These are phyloP conservation scores for Fraxinus nigra DNA, from an alignment of 305 asterid species.

Conservation along the genomic window DNA sequence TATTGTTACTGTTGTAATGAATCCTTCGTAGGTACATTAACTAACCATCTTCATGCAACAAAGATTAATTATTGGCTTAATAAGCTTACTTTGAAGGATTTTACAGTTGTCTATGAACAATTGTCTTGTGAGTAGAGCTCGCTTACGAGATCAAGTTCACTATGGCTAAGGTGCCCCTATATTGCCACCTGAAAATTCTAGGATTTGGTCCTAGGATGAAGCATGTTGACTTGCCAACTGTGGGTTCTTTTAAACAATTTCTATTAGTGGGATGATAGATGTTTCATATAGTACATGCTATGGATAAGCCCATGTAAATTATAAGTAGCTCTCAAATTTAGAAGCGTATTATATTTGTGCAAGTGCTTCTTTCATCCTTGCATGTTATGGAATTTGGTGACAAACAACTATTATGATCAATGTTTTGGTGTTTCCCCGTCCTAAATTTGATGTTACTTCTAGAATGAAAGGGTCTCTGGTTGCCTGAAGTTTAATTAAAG, in stretches of 20 bases:
- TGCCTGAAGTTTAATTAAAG: not conserved
- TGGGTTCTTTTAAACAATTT: not conserved
- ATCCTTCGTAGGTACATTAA: not conserved
- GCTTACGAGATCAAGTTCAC: not conserved
- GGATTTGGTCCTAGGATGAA: not conserved
- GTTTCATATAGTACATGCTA: not conserved
- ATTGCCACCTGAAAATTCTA: not conserved
- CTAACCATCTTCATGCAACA: not conserved
- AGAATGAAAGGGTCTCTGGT: not conserved
- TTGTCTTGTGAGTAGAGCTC: not conserved
- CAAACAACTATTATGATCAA: not conserved
- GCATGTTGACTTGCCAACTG: not conserved
- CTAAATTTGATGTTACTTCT: not conserved
- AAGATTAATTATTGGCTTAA: not conserved
- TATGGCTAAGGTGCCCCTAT: not conserved
- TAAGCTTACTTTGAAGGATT: not conserved
- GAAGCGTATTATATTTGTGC: not conserved
- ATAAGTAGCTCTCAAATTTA: not conserved
- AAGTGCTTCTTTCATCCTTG: conserved; percentile 4
- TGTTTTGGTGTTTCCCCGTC: not conserved
- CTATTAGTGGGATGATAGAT: not conserved
- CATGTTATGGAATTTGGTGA: conserved; percentile 3
- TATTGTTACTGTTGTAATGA: not conserved
- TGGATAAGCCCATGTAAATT: not conserved
- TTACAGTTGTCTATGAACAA: not conserved